These are phyloP conservation scores for Ceratobasidium sp. DNA, from an alignment of 1,284 basidiomycete species.

Conservation along the genomic window DNA sequence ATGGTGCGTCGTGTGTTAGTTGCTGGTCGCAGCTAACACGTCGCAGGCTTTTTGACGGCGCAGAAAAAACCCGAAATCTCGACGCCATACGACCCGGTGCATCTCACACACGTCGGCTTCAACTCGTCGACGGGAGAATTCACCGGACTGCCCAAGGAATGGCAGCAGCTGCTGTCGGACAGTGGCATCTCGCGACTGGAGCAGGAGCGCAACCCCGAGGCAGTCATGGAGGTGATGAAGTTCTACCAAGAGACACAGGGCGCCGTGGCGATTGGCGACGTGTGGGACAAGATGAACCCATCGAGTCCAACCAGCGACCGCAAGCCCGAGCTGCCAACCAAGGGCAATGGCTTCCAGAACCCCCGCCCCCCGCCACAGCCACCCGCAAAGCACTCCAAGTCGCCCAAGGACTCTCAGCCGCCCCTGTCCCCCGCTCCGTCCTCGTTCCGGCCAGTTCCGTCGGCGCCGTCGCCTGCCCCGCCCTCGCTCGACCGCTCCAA, in stretches of 20 bases:
- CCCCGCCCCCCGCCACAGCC: constrained; percentile 43
- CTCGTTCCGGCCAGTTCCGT: constrained; percentile 72
- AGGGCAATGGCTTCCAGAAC: constrained; percentile 43
- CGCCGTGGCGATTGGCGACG: constrained; percentile 58
- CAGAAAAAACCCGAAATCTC: constrained; percentile 92
- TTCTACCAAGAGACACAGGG: constrained; percentile 82
- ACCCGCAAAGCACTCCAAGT: constrained; percentile 54
- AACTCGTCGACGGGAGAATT: constrained; percentile 99
- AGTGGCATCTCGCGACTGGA: constrained; percentile 93
- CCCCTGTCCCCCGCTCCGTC: constrained; percentile 51
- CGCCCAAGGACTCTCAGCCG: constrained; percentile 34
- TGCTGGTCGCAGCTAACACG: neutral
- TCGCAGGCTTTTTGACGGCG: constrained; percentile 73
- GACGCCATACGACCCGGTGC: constrained; percentile 97
- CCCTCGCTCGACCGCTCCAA: constrained; percentile 75
- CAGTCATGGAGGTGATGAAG: constrained; percentile 98
- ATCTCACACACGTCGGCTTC: constrained; percentile 99
- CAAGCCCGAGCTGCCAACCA: constrained; percentile 44
- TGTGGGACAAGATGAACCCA: constrained; percentile 80
- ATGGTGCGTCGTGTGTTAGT: constrained; percentile 36
- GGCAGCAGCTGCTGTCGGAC: constrained; percentile 93
- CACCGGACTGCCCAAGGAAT: constrained; percentile 96
- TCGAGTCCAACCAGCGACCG: constrained; percentile 38
- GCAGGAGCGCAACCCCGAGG: constrained; percentile 98
- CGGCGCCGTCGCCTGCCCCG: constrained; percentile 55